Percentiles rank a stretch among this genome's conserved stretches.
phyloP scores from a whole-genome alignment of 2,329 filamentous ascomycete species.

The Exophiala spinifera region DNA sequence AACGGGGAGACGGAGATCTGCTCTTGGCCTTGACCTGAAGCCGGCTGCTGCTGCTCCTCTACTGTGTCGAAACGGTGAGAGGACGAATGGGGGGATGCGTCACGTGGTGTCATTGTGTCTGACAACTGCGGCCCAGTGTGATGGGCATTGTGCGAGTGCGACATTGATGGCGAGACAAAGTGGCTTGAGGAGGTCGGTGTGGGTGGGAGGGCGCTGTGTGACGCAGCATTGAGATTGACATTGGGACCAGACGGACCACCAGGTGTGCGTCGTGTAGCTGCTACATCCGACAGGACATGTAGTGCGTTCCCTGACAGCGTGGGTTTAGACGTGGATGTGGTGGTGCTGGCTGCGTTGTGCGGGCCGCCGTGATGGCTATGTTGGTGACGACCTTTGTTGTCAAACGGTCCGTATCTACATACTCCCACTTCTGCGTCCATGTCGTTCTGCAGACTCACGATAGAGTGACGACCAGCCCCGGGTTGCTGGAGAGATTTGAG shows the following conservation, averaged over 20 bases:
- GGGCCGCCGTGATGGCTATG: no score
- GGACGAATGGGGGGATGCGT: not conserved
- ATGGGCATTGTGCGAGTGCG: not conserved
- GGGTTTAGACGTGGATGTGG: no score
- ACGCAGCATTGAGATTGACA: no score
- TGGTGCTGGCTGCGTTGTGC: no score
- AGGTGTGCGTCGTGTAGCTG: constrained; percentile 10
- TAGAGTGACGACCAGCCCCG: constrained; percentile 35
- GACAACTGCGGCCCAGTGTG: not conserved
- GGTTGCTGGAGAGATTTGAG: constrained; percentile 31
- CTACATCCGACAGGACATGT: constrained; percentile 29
- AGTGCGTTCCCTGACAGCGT: constrained; percentile 15
- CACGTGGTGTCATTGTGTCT: not conserved
- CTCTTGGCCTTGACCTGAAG: not conserved
- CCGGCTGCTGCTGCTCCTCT: not conserved
- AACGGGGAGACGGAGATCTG: not conserved
- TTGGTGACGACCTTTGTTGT: constrained; percentile 3
- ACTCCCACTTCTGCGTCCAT: constrained; percentile 40
- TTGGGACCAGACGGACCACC: not conserved
- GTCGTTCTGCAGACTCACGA: constrained; percentile 45
- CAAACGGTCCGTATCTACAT: constrained; percentile 29
- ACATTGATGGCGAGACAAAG: no score
- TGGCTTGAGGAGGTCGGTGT: not conserved
- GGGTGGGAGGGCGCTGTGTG: not conserved
- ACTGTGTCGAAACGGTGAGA: not conserved